Evolutionary conservation across 1,284 basidiomycete species (phyloP), one percentile per base, ranked within the genome.

Genomic region (Schizophyllum amplum): DNA sequence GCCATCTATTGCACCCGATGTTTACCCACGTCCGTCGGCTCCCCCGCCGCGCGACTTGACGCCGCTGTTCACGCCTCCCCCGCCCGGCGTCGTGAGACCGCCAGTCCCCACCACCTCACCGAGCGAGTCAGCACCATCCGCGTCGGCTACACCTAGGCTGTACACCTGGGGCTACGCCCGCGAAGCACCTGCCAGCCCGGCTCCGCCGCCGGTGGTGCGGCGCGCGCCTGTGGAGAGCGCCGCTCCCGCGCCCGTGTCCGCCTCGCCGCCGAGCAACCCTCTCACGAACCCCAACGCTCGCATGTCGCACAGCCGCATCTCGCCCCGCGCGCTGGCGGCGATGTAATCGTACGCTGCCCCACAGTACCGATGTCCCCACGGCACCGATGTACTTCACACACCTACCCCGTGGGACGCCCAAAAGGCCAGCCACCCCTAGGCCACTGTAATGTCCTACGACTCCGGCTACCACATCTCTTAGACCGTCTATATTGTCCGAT

Each of bases 241-340:
- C 27, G 63, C 66, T 11, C 63, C 71, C 21, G 48, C 67, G 22
- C 69, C 64, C 25, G 62, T 63, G 55, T 63, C 62, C 58, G 61
- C n/a, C 62, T 65, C 13, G 57, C 70, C 23, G 50, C 63, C 25
- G 57, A 61, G 57, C 22, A 66, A 68, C 27, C 79, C 75, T 15
- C 71, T 81, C 53, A 73, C 76, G 51, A 81, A 80, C 61, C 71
- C 76, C 42, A 69, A 64, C 52, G 78, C 78, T 11, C 75, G 80
- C 61, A 72, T 77, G 66, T 79, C 80, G 21, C 73, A 74, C 52
- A 64, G 74, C n/a, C 76, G 74, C 54, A 71, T 82, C 55, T 72
- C 77, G 4, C 57, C 68, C 15, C 70, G 70, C 54, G 64, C 33
- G 13, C 33, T 42, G 3, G 17, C 33, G 3, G 33, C 33, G 33